Percentiles rank a stretch among this genome's conserved stretches.
These are phyloP conservation scores for Calycina herbarum DNA, from an alignment of 2,329 filamentous ascomycete species.

Conservation along the genomic window DNA sequence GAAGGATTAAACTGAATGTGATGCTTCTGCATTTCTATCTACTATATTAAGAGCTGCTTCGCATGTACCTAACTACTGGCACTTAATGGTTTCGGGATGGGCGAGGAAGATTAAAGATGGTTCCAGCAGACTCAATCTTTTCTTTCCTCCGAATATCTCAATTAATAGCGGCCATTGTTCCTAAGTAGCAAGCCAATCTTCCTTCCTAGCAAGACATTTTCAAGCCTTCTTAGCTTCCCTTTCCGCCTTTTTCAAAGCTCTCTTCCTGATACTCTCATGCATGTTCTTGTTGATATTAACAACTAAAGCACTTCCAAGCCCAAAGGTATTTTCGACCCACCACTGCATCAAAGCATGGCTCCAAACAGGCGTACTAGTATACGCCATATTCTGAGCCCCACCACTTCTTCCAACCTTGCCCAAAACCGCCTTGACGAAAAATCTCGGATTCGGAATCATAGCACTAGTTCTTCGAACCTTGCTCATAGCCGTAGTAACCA, in stretches of 20 bases:
- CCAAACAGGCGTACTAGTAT: slow-evolving; percentile 92
- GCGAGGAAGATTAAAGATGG: neutral
- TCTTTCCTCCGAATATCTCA: too few relatives aligned
- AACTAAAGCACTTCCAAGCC: slow-evolving; percentile 57
- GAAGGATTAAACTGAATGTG: neutral
- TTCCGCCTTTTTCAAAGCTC: slow-evolving; percentile 70
- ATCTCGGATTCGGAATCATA: slow-evolving; percentile 76
- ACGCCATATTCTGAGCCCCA: slow-evolving; percentile 74
- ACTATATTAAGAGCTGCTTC: neutral
- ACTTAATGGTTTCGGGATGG: neutral
- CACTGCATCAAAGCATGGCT: slow-evolving; percentile 87
- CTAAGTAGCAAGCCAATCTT: neutral
- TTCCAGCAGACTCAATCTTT: too few relatives aligned
- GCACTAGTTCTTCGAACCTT: slow-evolving; percentile 82
- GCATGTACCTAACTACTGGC: neutral
- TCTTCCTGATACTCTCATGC: slow-evolving; percentile 66
- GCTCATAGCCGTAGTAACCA: slow-evolving; percentile 95
- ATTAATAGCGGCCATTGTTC: too few relatives aligned
- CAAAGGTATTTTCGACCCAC: slow-evolving; percentile 64
- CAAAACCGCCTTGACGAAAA: slow-evolving; percentile 78
- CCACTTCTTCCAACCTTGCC: slow-evolving; percentile 77
- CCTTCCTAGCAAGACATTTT: neutral
- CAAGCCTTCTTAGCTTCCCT: slow-evolving; percentile 59
- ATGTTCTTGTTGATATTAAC: slow-evolving; percentile 62
- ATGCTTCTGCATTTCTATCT: neutral